phyloP scores from a whole-genome alignment of 305 asterid genomes.

The Plantago lanceolata region DNA sequence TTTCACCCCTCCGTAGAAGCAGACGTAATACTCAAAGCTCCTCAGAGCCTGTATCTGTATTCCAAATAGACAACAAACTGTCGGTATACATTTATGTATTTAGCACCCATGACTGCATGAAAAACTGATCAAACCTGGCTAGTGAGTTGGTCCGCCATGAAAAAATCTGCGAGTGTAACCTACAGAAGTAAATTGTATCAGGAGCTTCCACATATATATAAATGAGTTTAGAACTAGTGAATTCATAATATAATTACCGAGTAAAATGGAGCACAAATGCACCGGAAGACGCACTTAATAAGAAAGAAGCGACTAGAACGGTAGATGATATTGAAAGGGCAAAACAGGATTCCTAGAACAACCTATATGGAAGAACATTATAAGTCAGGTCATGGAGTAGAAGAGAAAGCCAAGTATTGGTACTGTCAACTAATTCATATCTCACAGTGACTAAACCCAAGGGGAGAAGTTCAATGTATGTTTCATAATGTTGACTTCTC shows the following conservation, averaged over 20 bases:
- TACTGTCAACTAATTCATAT: slow-evolving; percentile 14
- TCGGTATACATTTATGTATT: slow-evolving; percentile 11
- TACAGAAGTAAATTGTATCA: slow-evolving; percentile 27
- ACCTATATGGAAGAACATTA: slow-evolving; percentile 37
- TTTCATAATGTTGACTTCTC: slow-evolving; percentile 34
- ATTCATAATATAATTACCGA: slow-evolving; percentile 33
- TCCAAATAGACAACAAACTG: slow-evolving; percentile 24
- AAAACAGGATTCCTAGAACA: slow-evolving; percentile 40
- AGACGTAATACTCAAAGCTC: slow-evolving; percentile 66
- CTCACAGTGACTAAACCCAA: slow-evolving; percentile 60
- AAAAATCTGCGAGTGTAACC: slow-evolving; percentile 71
- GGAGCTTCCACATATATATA: slow-evolving; percentile 1
- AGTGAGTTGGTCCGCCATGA: slow-evolving; percentile 80
- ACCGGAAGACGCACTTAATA: slow-evolving; percentile 46
- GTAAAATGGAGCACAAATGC: slow-evolving; percentile 79
- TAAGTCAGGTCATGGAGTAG: slow-evolving; percentile 18
- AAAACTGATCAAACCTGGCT: slow-evolving; percentile 54
- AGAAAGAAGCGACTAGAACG: slow-evolving; percentile 72
- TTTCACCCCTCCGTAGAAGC: slow-evolving; percentile 54
- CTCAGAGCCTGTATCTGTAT: slow-evolving; percentile 72
- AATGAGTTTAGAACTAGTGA: neutral
- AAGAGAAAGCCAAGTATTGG: slow-evolving; percentile 15
- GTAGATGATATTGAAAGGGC: slow-evolving; percentile 60
- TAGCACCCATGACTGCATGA: slow-evolving; percentile 9
- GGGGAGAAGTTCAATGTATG: slow-evolving; percentile 57